A percentile compares a stretch with the other conserved stretches of the same genome.
Evolutionary conservation across 1,284 basidiomycete species (phyloP).

Genomic region (Pseudozyma sp.): DNA sequence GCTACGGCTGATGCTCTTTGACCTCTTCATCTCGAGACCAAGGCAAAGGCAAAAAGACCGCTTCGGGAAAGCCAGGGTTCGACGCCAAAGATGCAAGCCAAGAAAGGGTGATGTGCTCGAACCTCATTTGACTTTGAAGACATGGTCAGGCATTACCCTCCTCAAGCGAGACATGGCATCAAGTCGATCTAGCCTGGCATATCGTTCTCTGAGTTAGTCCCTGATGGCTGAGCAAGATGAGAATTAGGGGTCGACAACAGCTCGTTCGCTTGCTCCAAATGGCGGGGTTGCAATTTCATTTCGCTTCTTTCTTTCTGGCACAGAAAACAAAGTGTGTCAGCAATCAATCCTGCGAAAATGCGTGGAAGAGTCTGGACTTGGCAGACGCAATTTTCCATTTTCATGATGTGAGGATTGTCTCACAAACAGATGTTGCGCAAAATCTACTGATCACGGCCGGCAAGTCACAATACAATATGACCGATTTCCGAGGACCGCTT

Average conservation of each 20-base stretch:
- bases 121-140: conserved; percentile 1
- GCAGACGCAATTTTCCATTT: background rate
- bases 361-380: too few relatives aligned
- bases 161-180: conserved; percentile 8
- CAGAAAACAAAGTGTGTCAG: background rate
- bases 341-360: background rate
- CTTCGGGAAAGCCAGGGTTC: conserved; percentile 5
- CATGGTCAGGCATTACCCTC: conserved; percentile 2
- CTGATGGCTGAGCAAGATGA: background rate
- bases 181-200: too few relatives aligned
- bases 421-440: background rate
- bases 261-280: too few relatives aligned
- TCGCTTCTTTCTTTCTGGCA: too few relatives aligned
- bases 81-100: background rate
- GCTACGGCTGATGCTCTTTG: background rate
- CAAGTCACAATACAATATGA: background rate
- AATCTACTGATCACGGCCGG: background rate
- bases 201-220: too few relatives aligned
- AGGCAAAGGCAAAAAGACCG: conserved; percentile 4
- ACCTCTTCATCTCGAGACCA: too few relatives aligned
- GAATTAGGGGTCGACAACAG: background rate
- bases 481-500: conserved; percentile 1
- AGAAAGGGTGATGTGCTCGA: background rate
- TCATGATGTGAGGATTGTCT: background rate
- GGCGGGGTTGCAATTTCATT: too few relatives aligned